A percentile compares a stretch with the other conserved stretches of the same genome.
Conservation (phyloP, 2,329 filamentous ascomycete species). For the Tolypocladium tropicale region DNA sequence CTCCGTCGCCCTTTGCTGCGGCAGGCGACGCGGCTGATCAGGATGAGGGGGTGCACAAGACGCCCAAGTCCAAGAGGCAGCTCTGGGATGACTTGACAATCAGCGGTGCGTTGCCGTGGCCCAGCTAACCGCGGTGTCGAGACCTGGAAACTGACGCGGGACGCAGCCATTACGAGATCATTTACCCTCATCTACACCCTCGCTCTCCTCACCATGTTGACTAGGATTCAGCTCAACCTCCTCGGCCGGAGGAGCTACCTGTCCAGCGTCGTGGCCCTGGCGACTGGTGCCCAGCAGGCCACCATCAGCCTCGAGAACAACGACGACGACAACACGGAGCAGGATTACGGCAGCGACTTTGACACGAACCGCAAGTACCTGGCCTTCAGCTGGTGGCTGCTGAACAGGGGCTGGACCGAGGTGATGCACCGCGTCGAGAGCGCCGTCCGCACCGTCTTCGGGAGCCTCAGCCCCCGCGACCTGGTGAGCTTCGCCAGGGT, state of each 20-base stretch:
- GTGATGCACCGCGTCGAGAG: constrained; percentile 70
- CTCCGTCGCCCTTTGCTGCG: constrained; percentile 39
- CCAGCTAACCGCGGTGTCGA: neutral
- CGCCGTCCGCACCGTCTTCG: constrained; percentile 86
- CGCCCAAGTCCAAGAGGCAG: constrained; percentile 74
- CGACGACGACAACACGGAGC: constrained; percentile 76
- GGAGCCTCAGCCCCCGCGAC: constrained; percentile 78
- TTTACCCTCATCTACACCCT: constrained; percentile 91
- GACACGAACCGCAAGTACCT: constrained; percentile 92
- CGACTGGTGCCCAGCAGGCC: constrained; percentile 61
- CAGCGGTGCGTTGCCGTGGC: constrained; percentile 52
- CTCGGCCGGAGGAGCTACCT: constrained; percentile 92
- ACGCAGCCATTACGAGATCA: constrained; percentile 66
- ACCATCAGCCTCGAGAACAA: constrained; percentile 88
- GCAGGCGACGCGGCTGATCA: constrained; percentile 22
- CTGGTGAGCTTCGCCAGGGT: constrained; percentile 74
- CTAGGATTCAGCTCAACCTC: constrained; percentile 91
- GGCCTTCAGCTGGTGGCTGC: constrained; percentile 95
- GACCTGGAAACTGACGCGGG: neutral
- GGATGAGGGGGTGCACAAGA: constrained; percentile 37
- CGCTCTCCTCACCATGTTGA: constrained; percentile 80
- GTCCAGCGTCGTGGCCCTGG: constrained; percentile 86
- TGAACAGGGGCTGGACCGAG: constrained; percentile 81
- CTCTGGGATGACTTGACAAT: constrained; percentile 98
- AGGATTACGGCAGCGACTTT: constrained; percentile 84